Conservation (phyloP, 805 yeast genomes). For the Lipomyces kockii region DNA sequence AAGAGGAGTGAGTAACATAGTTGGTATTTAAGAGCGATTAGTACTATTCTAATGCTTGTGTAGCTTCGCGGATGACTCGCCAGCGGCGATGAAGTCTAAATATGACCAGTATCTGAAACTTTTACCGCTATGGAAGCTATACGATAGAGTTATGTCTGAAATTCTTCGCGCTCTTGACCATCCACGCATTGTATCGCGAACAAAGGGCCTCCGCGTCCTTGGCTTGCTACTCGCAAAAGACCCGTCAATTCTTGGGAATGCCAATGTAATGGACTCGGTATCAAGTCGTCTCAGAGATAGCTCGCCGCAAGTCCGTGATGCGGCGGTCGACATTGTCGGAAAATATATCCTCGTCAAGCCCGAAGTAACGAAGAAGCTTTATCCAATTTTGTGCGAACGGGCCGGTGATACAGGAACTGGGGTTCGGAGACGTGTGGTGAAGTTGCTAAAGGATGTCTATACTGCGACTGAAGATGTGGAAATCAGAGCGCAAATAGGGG, state of each 20-base stretch:
- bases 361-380: constrained; percentile 54
- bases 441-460: constrained; percentile 57
- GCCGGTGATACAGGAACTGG: constrained; percentile 62
- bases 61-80: constrained; percentile 26
- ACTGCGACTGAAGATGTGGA: constrained; percentile 42
- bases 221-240: constrained; percentile 60
- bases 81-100: constrained; percentile 40
- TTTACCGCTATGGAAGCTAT: constrained; percentile 41
- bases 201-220: constrained; percentile 69
- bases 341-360: constrained; percentile 54
- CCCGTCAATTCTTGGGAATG: constrained; percentile 54
- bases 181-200: constrained; percentile 57
- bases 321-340: constrained; percentile 69
- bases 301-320: constrained; percentile 76
- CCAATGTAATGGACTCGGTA: constrained; percentile 58
- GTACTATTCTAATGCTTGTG: neutral
- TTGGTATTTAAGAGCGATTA: no score
- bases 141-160: constrained; percentile 59
- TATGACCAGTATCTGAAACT: constrained; percentile 29
- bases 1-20: constrained; percentile 20
- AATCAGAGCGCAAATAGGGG: constrained; percentile 52
- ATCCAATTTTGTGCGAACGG: constrained; percentile 55
- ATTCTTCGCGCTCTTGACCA: constrained; percentile 56
- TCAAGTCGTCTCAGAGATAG: constrained; percentile 58
- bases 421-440: constrained; percentile 67